These are phyloP conservation scores for Excoecaria cochinchinensis DNA, from an alignment of 345 rosid species.

Conservation along the genomic window DNA sequence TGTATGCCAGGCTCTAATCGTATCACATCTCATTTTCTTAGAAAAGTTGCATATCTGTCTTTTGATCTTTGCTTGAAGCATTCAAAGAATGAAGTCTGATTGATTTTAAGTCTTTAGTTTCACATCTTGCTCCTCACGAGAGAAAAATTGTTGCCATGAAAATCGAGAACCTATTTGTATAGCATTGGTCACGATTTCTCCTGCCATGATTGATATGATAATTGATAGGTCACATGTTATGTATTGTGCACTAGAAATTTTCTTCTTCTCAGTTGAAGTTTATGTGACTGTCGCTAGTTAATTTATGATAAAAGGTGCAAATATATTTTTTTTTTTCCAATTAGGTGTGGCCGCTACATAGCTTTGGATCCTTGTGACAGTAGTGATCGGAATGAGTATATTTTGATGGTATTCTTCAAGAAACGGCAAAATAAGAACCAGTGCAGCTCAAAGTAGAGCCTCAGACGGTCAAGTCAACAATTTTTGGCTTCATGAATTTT, in stretches of 20 bases:
- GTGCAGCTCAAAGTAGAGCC: too few relatives aligned
- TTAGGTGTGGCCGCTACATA: constrained; percentile 72
- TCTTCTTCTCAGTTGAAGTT: neutral
- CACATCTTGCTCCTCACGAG: neutral
- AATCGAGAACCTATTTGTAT: too few relatives aligned
- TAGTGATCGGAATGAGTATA: constrained; percentile 7
- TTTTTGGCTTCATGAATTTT: too few relatives aligned
- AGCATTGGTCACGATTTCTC: too few relatives aligned
- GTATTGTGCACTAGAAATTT: neutral
- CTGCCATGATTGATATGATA: too few relatives aligned
- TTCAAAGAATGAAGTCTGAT: neutral
- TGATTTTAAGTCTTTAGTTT: neutral
- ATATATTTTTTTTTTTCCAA: neutral
- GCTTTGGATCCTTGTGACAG: constrained; percentile 50
- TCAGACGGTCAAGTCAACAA: too few relatives aligned
- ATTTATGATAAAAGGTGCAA: neutral
- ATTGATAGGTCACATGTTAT: too few relatives aligned
- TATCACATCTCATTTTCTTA: too few relatives aligned
- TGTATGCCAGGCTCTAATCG: neutral
- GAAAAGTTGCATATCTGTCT: neutral
- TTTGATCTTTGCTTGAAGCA: neutral
- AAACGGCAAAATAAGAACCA: too few relatives aligned
- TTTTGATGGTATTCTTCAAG: neutral
- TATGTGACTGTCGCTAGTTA: neutral
- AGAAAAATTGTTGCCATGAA: neutral